A percentile compares a stretch with the other conserved stretches of the same genome.
Evolutionary conservation across 1,284 basidiomycete genomes (phyloP).

Genomic region (Volvariella volvacea): DNA sequence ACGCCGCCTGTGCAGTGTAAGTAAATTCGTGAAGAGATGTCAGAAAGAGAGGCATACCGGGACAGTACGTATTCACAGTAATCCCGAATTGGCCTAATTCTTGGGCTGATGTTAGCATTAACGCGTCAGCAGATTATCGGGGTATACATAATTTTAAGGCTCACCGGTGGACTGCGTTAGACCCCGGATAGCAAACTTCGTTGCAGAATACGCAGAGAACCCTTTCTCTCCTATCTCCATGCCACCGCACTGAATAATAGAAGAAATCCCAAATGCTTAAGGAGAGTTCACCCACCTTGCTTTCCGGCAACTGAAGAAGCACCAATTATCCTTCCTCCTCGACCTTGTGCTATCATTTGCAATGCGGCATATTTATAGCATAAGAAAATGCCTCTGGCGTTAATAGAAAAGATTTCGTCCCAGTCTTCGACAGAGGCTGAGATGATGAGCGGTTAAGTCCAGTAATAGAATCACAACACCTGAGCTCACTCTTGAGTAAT

Average conservation of each 20-base stretch:
- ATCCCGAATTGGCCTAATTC: conserved; percentile 22
- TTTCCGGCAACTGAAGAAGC: conserved; percentile 14
- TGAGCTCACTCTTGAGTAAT: conserved; percentile 10
- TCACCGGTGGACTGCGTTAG: conserved; percentile 19
- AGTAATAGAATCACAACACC: neutral
- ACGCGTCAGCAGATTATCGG: neutral
- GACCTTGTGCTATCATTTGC: conserved; percentile 19
- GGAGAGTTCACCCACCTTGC: conserved; percentile 8
- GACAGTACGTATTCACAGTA: conserved; percentile 24
- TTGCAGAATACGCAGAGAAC: conserved; percentile 11
- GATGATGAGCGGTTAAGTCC: neutral
- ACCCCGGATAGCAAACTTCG: conserved; percentile 19
- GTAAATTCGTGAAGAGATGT: neutral
- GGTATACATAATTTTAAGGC: conserved; percentile 2
- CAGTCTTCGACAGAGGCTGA: conserved; percentile 10
- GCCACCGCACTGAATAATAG: too few species aligned
- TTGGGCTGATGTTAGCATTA: conserved; percentile 12
- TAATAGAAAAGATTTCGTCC: conserved; percentile 13
- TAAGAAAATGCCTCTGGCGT: conserved; percentile 14
- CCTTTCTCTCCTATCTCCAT: conserved; percentile 5
- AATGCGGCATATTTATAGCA: conserved; percentile 19
- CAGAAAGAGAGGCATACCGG: conserved; percentile 14
- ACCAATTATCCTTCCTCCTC: conserved; percentile 17
- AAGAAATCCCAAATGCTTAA: neutral
- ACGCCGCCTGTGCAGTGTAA: neutral